A percentile compares a stretch with the other conserved stretches of the same genome.
Evolutionary conservation across 192 early-diverging fungal species (phyloP).

Genomic region (Coemansia sp.): DNA sequence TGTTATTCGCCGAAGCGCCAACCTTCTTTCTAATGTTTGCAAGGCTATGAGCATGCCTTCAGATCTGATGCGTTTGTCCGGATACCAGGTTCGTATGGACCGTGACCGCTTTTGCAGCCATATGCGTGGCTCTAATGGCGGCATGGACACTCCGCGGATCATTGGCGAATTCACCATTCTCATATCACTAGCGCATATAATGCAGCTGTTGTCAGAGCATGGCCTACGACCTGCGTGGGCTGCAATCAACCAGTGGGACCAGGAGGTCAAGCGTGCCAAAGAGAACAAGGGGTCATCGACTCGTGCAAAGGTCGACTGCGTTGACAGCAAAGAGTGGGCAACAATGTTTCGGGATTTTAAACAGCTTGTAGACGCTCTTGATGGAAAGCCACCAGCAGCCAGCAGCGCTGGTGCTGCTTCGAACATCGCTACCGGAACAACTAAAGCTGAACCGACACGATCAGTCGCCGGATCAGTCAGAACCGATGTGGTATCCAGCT

Average conservation of each 20-base stretch:
- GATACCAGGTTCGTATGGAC: constrained; percentile 36
- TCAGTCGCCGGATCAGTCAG: neutral
- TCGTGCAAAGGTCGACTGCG: constrained; percentile 49
- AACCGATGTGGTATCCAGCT: constrained; percentile 51
- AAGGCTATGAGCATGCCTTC: constrained; percentile 38
- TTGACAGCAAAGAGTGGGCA: constrained; percentile 48
- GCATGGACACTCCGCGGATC: constrained; percentile 27
- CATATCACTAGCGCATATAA: constrained; percentile 54
- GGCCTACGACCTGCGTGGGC: constrained; percentile 49
- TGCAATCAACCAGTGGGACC: constrained; percentile 35
- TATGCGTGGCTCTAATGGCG: constrained; percentile 5
- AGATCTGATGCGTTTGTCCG: constrained; percentile 34
- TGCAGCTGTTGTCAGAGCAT: constrained; percentile 55
- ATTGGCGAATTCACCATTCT: constrained; percentile 60
- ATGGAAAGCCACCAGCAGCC: constrained; percentile 4
- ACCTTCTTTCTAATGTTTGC: constrained; percentile 47
- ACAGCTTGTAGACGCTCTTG: constrained; percentile 28
- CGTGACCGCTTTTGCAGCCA: constrained; percentile 34
- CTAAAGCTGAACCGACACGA: neutral
- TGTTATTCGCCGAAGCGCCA: constrained; percentile 57
- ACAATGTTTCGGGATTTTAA: constrained; percentile 30
- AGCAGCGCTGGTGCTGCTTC: neutral
- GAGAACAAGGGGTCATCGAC: constrained; percentile 29
- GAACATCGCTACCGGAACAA: neutral
- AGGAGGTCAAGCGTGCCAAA: constrained; percentile 34